Base-by-base conservation (phyloP, 352 stramenopile species). In the Pythium rishiriense region DNA sequence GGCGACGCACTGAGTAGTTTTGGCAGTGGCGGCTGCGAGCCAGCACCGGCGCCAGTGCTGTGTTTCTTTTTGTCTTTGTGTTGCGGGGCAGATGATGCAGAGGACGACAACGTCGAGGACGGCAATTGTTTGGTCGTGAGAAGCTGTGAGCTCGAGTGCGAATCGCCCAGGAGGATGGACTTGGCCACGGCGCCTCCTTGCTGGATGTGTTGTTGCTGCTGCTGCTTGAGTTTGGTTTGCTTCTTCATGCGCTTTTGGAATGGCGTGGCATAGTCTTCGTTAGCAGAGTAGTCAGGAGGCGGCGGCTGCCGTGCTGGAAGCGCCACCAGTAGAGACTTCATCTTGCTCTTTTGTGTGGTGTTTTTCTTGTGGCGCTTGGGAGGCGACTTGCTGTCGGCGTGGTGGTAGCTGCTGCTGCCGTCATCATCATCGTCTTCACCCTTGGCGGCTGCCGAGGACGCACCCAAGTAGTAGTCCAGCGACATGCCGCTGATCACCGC, bases 381-480 rank as follows among this genome's bases (percentile, higher is more conserved):
- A 4, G 71, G 70, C 4, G 75, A 80, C 37, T 76, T 75, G 54
- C 57, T 54, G 15, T 79, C 68, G 1, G 58, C 53, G 43, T 62
- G 57, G 21, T 39, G 57, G 17, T 39, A 53, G 22, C 21, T 49
- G 21, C 14, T 37, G 33, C 56, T n/a, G 47, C 64, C 31, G 62
- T 50, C 58, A 21, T 41, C 31, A 61, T 50, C 58, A 21, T 41
- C 56, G n/a, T 72, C 53, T 8, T 58, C 28, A 3, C 58, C 58
- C 26, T 45, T 52, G 3, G 6, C 53, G 37, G 39, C 51, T 17
- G 50, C 45, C n/a, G 51, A 49, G 2, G 71, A 66, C n/a, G 76
- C 73, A 14, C 78, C 81, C 9, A 89, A 66, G 50, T 87, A 89
- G 51, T 79, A 74, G 51, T 89, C 76, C 14, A 90, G 68, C 12